Evolutionary conservation across 2,329 filamentous ascomycete genomes (phyloP).

Genomic region (Cladosporium sp.): DNA sequence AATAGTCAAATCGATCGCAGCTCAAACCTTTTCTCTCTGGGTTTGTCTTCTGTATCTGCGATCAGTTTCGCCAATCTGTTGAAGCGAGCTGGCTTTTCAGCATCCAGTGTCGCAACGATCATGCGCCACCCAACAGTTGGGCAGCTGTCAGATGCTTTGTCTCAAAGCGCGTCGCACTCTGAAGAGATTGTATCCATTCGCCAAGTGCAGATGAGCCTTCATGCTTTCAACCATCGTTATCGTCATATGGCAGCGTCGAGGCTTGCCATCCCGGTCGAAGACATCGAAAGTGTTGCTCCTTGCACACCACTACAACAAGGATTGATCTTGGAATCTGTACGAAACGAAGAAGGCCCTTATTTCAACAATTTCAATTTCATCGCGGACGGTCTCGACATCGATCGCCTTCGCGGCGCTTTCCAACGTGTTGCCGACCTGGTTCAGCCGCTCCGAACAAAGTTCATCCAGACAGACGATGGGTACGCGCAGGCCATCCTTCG

Average conservation of each 20-base stretch:
- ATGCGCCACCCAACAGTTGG: conserved; percentile 53
- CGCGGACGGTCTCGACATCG: conserved; percentile 47
- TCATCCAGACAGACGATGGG: conserved; percentile 69
- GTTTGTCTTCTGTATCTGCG: conserved; percentile 82
- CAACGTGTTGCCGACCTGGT: conserved; percentile 46
- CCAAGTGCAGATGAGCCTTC: conserved; percentile 50
- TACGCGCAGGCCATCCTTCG: conserved; percentile 68
- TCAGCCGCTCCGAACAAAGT: conserved; percentile 68
- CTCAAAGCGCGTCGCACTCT: conserved; percentile 13
- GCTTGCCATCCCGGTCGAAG: conserved; percentile 47
- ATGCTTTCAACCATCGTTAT: conserved; percentile 62
- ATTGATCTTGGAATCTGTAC: conserved; percentile 69
- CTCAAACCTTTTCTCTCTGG: conserved; percentile 78
- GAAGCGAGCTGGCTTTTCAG: conserved; percentile 57
- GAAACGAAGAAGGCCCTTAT: conserved; percentile 58
- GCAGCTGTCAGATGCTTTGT: conserved; percentile 37
- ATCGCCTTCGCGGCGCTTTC: conserved; percentile 57
- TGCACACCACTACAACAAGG: conserved; percentile 85
- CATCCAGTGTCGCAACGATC: conserved; percentile 61
- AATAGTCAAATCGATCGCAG: conserved; percentile 44
- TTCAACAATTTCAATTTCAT: conserved; percentile 70
- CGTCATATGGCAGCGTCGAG: conserved; percentile 48
- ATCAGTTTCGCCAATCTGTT: conserved; percentile 65
- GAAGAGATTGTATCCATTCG: conserved; percentile 35
- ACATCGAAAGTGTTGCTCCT: conserved; percentile 71